Percentiles rank a stretch among this genome's conserved stretches.
phyloP scores from a whole-genome alignment of 164 flowering plant species.

The Vitis labrusca region DNA sequence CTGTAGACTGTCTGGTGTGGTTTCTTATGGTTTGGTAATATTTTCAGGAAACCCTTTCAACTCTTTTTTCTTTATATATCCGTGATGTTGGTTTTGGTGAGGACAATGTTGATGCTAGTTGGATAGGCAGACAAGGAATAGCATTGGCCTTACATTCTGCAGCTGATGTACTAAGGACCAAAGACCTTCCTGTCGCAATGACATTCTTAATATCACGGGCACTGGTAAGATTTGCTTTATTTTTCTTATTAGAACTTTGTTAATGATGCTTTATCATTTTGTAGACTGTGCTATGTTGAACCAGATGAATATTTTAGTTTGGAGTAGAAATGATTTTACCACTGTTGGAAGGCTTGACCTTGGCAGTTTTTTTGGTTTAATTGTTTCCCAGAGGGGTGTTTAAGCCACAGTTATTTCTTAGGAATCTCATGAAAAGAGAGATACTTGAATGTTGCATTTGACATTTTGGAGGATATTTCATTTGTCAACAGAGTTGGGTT shows the following conservation, averaged over 20 bases:
- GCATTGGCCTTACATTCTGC: constrained; percentile 85
- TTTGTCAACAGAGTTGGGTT: no score
- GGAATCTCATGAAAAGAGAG: no score
- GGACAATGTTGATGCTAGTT: constrained; percentile 63
- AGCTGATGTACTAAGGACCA: constrained; percentile 92
- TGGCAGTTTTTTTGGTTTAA: no score
- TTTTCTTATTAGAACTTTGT: background rate
- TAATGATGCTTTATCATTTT: background rate
- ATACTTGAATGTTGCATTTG: no score
- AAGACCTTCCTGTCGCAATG: constrained; percentile 98
- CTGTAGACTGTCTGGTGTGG: background rate
- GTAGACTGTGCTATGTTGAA: no score
- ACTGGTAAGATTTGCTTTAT: constrained; percentile 51
- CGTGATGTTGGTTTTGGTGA: constrained; percentile 67
- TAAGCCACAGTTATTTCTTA: no score
- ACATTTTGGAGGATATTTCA: no score
- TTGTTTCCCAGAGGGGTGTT: no score
- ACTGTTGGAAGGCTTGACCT: no score
- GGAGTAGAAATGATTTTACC: no score
- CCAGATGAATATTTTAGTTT: no score
- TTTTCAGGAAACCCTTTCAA: constrained; percentile 88
- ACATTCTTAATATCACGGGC: constrained; percentile 96
- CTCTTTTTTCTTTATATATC: constrained; percentile 83
- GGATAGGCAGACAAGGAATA: constrained; percentile 95
- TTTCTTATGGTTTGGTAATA: constrained; percentile 19